Evolutionary conservation across 805 yeast genomes (phyloP), one percentile per base, ranked within the genome.

Genomic region (Metschnikowia corniflorae): DNA sequence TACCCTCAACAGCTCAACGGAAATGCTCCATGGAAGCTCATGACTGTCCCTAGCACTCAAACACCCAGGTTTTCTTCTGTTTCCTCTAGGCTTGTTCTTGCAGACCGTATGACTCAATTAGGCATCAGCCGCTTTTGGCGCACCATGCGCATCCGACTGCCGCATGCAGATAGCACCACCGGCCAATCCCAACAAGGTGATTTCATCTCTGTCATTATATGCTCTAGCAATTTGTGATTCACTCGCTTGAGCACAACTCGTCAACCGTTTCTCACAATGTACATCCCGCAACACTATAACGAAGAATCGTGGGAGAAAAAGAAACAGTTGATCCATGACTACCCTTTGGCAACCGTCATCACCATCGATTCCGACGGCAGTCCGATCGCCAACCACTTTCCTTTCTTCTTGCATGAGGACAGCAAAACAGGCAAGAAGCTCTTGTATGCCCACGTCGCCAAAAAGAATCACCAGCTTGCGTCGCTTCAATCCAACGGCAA

Each of bases 361-460:
- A 65, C 77, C 9, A 44, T 51, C 12, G 58, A 52, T n/a, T 52
- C 55, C 2, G 63, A 63, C 13, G 67, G 69, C 4, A 65, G 62
- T 9, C 52, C 71, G 14, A 61, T 69, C 33, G 79, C 80, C 19
- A 75, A 75, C 34, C 83, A 79, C 47, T 51, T 78, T 15, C 85
- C 85, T 3, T 78, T 79, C 46, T 56, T 63, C 22, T 50, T 75
- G 16, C 54, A 65, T 17, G 56, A 54, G 10, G 65, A 59, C 20
- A 49, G 50, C 7, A 62, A 54, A 13, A 60, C 63, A 2, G 70
- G 67, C 5, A 58, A 65, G 37, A 60, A 60, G 33, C 60, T 50
- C 33, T 60, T 80, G 19, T 65, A 69, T 16, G 80, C 80, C 0
- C 86, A 80, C 51, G 46, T 80, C 16, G 76, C 83, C 13, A 67